Base-by-base conservation (phyloP, 805 yeast genomes). In the Pichia rugopelliculosa region DNA sequence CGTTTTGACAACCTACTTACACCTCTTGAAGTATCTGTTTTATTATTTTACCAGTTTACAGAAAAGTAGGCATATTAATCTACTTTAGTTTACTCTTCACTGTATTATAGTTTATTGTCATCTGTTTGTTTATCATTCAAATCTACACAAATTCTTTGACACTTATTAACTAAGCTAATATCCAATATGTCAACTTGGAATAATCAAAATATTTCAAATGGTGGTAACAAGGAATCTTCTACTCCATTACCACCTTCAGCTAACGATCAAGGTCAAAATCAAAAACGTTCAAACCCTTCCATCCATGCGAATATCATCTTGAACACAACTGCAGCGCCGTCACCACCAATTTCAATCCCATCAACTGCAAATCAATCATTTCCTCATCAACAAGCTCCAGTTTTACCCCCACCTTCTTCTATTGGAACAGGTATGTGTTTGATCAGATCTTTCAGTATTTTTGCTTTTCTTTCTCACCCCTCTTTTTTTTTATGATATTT, bases 371-470 rank as follows among this genome's bases (percentile, higher is more conserved):
- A 15, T 6, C 48, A 38, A 18, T 26, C 48, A 24, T 30, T 36
- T 7, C 46, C 20, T 13, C 55, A 39, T 18, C 50, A 51, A 27
- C 46, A 45, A 13, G 46, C 39, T 10, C 42, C 53, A n/a, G 41
- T 47, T 34, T 40, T 49, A 18, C 56, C 56, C 20, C 54, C 56
- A 9, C 50, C 55, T 3, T 33, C 44, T 6, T 21, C 51, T n/a
- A 45, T 52, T n/a, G 44, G 39, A 36, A 52, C 44, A 36, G 47
- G 49, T 47, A 48, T 18, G 55, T 53, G 30, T 30, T 33, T 8
- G 2, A 3, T n/a, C 4, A 6, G 6, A 8, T 5, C 3, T 30
- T 27, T 27, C n/a, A 7, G 1, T 26, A 18, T 36, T 24, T 13
- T 27, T 9, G 17, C 20, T 23, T 41, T 41, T 13, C 15, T 24